These are phyloP conservation scores for Coffea canephora DNA, from an alignment of 257 asterid genomes.

Conservation along the genomic window DNA sequence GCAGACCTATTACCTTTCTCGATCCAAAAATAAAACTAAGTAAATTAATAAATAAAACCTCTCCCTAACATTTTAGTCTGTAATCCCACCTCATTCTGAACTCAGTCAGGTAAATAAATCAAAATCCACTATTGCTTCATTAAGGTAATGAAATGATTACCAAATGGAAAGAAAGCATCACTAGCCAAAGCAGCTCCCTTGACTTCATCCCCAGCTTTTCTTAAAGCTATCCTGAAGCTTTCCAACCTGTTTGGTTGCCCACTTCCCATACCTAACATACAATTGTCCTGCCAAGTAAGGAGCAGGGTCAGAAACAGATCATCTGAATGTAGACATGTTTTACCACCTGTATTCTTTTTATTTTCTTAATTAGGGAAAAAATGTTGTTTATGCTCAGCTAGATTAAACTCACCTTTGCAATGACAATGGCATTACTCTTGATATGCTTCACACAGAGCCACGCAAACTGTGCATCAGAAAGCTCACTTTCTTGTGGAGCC, in stretches of 20 bases:
- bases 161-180: constrained; percentile 96
- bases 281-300: constrained; percentile 47
- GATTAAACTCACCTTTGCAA: constrained; percentile 58
- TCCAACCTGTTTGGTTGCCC: constrained; percentile 96
- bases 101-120: background rate
- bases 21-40: background rate
- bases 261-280: constrained; percentile 98
- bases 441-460: constrained; percentile 97
- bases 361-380: background rate
- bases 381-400: background rate
- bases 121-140: too few species aligned
- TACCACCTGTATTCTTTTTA: background rate
- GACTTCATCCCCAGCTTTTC: constrained; percentile 86
- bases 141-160: constrained; percentile 31
- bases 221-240: constrained; percentile 85
- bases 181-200: constrained; percentile 98
- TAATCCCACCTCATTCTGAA: background rate
- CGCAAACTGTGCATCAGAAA: constrained; percentile 75
- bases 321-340: background rate
- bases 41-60: too few species aligned
- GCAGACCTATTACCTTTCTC: too few species aligned
- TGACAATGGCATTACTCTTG: constrained; percentile 92
- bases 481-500: constrained; percentile 66
- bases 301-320: constrained; percentile 3
- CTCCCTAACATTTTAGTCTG: too few species aligned